phyloP scores from a whole-genome alignment of 2,329 filamentous ascomycete species.

The Hirsutella thompsonii region DNA sequence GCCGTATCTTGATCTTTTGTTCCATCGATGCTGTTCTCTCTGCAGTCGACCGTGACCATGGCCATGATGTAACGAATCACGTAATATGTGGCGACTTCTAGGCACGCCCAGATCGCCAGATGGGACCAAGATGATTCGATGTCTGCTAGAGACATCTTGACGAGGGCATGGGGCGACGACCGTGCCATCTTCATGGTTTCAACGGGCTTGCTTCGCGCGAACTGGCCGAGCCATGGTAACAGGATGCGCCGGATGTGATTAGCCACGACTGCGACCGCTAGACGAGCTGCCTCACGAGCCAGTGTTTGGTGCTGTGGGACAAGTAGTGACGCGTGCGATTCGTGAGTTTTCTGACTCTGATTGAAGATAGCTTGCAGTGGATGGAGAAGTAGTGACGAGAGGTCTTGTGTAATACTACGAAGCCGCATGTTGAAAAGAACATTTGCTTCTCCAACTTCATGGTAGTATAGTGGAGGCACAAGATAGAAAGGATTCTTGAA shows the following conservation, averaged over 20 bases:
- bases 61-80: background rate
- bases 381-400: too few species aligned
- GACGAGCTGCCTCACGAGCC: conserved; percentile 11
- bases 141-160: conserved; percentile 12
- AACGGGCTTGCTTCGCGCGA: conserved; percentile 16
- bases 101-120: conserved; percentile 3
- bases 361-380: too few species aligned
- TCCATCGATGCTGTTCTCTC: too few species aligned
- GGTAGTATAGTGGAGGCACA: too few species aligned
- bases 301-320: conserved; percentile 14
- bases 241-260: conserved; percentile 26
- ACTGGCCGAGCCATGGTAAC: conserved; percentile 15
- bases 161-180: conserved; percentile 20
- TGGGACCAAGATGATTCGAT: conserved; percentile 4
- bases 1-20: too few species aligned
- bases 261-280: conserved; percentile 21
- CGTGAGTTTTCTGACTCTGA: too few species aligned
- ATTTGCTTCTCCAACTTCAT: too few species aligned
- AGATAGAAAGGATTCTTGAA: too few species aligned
- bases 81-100: background rate
- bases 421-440: too few species aligned
- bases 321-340: too few species aligned
- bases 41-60: too few species aligned
- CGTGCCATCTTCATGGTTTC: conserved; percentile 22
- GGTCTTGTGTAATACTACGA: too few species aligned